A percentile compares a stretch with the other conserved stretches of the same genome.
Evolutionary conservation across 2,329 filamentous ascomycete species (phyloP).

Genomic region (Myriosclerotinia curreyana): DNA sequence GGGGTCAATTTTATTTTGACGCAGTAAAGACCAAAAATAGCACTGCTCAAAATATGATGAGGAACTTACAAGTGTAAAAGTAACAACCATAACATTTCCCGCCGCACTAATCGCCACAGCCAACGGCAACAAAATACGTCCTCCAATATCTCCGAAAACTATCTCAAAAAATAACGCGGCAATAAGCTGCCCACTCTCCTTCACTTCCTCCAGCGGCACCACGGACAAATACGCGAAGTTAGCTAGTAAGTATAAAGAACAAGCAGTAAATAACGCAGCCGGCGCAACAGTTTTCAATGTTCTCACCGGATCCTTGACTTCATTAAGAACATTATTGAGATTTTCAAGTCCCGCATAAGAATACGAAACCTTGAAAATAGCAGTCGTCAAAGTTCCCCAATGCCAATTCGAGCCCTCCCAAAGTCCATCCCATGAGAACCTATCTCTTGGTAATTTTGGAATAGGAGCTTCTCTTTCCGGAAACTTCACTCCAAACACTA

Average conservation of each 20-base stretch:
- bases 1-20: conserved; percentile 9
- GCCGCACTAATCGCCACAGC: conserved; percentile 49
- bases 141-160: conserved; percentile 46
- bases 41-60: neutral
- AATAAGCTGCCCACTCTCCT: conserved; percentile 52
- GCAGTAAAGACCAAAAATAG: no score
- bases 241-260: conserved; percentile 54
- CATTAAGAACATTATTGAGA: conserved; percentile 55
- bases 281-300: conserved; percentile 58
- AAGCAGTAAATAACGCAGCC: conserved; percentile 51
- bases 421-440: conserved; percentile 48
- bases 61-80: conserved; percentile 52
- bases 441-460: neutral
- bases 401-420: conserved; percentile 68
- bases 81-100: conserved; percentile 50
- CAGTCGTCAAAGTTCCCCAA: conserved; percentile 59
- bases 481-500: conserved; percentile 44
- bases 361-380: conserved; percentile 56
- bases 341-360: conserved; percentile 54
- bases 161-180: conserved; percentile 58
- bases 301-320: conserved; percentile 55
- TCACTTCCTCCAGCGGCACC: conserved; percentile 54
- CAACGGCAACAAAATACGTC: conserved; percentile 45
- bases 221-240: conserved; percentile 61
- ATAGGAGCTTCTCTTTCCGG: conserved; percentile 31